Base-by-base conservation (phyloP, 495 filamentous ascomycete species). In the Trichoderma erinaceum region DNA sequence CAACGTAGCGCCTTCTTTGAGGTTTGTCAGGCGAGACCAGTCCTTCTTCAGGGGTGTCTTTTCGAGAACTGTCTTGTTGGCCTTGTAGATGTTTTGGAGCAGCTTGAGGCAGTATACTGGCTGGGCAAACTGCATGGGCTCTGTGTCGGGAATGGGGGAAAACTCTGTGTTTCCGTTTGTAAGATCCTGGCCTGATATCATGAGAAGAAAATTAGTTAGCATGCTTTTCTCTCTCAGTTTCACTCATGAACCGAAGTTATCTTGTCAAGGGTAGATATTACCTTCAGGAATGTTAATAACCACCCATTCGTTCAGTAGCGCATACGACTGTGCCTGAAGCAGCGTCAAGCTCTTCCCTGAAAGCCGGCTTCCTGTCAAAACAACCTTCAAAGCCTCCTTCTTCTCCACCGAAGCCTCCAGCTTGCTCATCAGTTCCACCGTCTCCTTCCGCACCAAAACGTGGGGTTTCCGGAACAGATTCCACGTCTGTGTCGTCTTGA, bases 281-380 rank as follows among this genome's bases (percentile, higher is more conserved):
- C 94, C 90, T 75, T 99, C 93, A n/a, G 95, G 93, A 65, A 97
- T 84, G 70, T 90, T 88, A 66, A 99, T 82, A 13, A 98, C 94
- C 41, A 96, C 83, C 92, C 92, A 97, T 21, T 89, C 83, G 75
- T 90, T 92, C 71, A 92, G 73, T 71, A 93, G 88, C 1, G 87
- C 95, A 81, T 92, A 89, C 11, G 90, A 81, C 84, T 93, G 87
- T 35, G 88, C 91, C 80, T 99, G 95, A 32, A 97, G 81, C 68
- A 97, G 75, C 74, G 97, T 80, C 67, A 93, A 83, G 73, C 88
- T 95, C 84, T 97, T 99, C 52, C 95, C 95, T 27, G 86, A 84
- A 13, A 87, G 84, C 76, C 85, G 88, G 66, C 84, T 83, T 2
- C 95, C 95, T 43, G 84, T 85, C n/a, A 97, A 41, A 27, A 97